phyloP scores from a whole-genome alignment of 345 rosid genomes.

The Geranium rotundifolium region DNA sequence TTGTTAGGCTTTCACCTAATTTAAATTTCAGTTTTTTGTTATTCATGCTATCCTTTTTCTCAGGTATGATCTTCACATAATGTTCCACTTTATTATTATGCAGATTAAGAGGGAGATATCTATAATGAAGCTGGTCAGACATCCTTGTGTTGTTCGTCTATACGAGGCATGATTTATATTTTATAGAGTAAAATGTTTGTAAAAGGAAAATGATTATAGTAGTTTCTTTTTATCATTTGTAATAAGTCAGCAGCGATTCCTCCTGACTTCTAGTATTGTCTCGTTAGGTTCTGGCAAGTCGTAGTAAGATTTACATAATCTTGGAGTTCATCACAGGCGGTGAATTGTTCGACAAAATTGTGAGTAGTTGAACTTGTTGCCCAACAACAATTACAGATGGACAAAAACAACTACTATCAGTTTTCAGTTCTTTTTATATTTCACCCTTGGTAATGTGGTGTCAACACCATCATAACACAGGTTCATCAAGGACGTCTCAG shows the following conservation, averaged over 20 bases:
- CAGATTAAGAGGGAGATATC: conserved; percentile 98
- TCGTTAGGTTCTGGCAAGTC: conserved; percentile 74
- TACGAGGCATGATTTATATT: conserved; percentile 47
- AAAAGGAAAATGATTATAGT: background rate
- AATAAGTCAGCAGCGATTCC: conserved; percentile 1
- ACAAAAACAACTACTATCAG: background rate
- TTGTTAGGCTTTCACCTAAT: too few species aligned
- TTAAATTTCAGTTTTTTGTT: background rate
- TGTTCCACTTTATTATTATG: background rate
- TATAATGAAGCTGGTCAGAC: conserved; percentile 96
- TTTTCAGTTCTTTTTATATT: background rate
- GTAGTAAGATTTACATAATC: conserved; percentile 86
- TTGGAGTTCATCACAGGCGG: conserved; percentile 96
- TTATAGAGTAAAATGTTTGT: background rate
- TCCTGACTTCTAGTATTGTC: conserved; percentile 5
- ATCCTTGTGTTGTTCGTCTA: conserved; percentile 85
- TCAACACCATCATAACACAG: conserved; percentile 20
- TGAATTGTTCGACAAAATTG: conserved; percentile 92
- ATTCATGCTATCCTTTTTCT: background rate
- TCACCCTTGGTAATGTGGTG: background rate
- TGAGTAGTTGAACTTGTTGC: conserved; percentile 31
- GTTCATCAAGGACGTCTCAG: conserved; percentile 79
- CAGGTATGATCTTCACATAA: background rate
- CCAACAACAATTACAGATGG: conserved; percentile 6
- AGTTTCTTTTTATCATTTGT: background rate